Conservation (phyloP, 352 stramenopile species). For the Halophytophthora polymorphica region DNA sequence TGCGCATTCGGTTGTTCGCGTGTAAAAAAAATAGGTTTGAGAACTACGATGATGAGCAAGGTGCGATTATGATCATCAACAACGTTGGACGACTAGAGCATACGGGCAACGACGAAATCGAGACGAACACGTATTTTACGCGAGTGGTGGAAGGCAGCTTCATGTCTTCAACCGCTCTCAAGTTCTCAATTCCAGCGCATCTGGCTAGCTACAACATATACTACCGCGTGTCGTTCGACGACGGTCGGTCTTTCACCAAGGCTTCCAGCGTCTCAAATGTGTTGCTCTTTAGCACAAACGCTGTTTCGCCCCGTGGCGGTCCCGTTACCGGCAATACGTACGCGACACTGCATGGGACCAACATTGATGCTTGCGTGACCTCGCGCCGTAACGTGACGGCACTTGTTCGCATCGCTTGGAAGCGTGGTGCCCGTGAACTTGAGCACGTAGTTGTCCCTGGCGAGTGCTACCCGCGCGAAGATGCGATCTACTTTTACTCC, state of each 20-base stretch:
- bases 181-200: constrained; percentile 39
- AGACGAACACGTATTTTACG: constrained; percentile 38
- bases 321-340: constrained; percentile 75
- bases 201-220: constrained; percentile 61
- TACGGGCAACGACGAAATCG: constrained; percentile 17
- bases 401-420: constrained; percentile 54
- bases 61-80: constrained; percentile 36
- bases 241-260: constrained; percentile 38
- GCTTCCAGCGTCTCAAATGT: constrained; percentile 31
- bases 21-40: constrained; percentile 30
- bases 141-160: constrained; percentile 39
- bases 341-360: constrained; percentile 50
- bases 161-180: constrained; percentile 35
- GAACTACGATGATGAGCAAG: constrained; percentile 22
- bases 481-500: constrained; percentile 72
- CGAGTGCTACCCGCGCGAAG: constrained; percentile 61
- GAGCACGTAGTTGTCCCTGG: constrained; percentile 51
- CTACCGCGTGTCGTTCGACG: constrained; percentile 65
- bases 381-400: constrained; percentile 19
- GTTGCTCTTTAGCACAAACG: constrained; percentile 52
- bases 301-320: constrained; percentile 49
- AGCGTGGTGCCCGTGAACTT: constrained; percentile 51
- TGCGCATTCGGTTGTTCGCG: constrained; percentile 50
- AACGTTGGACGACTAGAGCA: constrained; percentile 19
- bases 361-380: constrained; percentile 53